Evolutionary conservation across 1,284 basidiomycete genomes (phyloP), one percentile per base, ranked within the genome.

Genomic region (Pascua guehoae): DNA sequence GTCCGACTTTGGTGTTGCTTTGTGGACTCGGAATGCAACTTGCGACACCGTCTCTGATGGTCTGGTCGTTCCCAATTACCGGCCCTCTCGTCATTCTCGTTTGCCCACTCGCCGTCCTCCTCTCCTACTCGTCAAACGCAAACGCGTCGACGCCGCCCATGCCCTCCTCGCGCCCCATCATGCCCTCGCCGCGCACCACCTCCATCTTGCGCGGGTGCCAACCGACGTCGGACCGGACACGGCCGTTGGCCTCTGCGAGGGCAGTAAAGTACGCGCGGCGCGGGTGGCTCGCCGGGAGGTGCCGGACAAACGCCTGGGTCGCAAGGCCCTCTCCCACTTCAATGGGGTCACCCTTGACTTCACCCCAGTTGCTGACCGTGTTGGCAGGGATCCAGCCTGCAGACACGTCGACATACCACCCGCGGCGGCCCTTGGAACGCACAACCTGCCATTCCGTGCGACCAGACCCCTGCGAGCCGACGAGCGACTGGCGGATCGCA

Each of bases 151-250:
- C 90, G n/a, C 91, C 93, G 66, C 95, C 96, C 60, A 95, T 76
- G 7, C 93, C 93, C 64, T 90, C 89, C 75, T 96, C 94, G 14
- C 91, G 83, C 4, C 92, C 93, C 41, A 95, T 79, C 84, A 97
- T 87, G 12, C 93, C 93, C 68, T 88, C 82, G 4, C 93, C 93
- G 65, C 89, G 85, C 57, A 97, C 74, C 53, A 96, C 89, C 84
- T 98, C 94, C 91, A 97, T 94, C 80, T 98, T 98, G 52, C 92
- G 80, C 40, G 89, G 86, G 77, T 97, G 92, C 94, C 95, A 98
- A 0, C 95, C 95, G 2, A 93, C 84, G 5, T 87, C 88, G 68
- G 88, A 91, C 66, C 83, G 87, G 4, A 96, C 93, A 66, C 91
- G 90, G 1, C 92, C 92, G 64, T 91, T 89, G 12, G 87, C 86